phyloP scores from a whole-genome alignment of 495 filamentous ascomycete species.

The Penicillium psychrofluorescens region DNA sequence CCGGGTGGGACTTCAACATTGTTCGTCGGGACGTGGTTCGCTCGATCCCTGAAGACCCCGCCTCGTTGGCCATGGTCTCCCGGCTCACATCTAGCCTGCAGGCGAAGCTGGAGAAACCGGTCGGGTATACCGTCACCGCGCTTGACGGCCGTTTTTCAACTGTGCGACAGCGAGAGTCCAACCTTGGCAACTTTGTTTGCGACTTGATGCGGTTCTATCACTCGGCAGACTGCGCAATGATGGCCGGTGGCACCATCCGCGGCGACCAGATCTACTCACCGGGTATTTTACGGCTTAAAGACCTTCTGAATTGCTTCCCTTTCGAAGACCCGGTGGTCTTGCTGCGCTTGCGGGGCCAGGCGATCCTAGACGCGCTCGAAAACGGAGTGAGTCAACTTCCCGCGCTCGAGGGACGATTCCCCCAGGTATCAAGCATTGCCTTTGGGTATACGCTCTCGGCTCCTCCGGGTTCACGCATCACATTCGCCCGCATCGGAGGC shows the following conservation, averaged over 20 bases:
- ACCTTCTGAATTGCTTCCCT: constrained; percentile 76
- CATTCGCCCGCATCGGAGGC: constrained; percentile 51
- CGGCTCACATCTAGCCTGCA: constrained; percentile 63
- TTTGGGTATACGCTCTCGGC: constrained; percentile 59
- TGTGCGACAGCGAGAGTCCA: constrained; percentile 67
- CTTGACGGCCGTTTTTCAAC: constrained; percentile 83
- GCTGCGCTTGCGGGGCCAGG: constrained; percentile 57
- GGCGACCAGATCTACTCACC: constrained; percentile 85
- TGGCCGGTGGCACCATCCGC: constrained; percentile 83
- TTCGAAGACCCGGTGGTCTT: constrained; percentile 89
- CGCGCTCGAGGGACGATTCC: constrained; percentile 65
- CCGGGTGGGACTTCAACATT: constrained; percentile 72
- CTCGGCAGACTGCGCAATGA: constrained; percentile 68
- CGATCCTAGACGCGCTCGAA: constrained; percentile 68
- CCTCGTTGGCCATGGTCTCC: constrained; percentile 50
- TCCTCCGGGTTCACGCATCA: constrained; percentile 54
- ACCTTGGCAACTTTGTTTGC: constrained; percentile 82
- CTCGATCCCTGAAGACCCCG: constrained; percentile 53
- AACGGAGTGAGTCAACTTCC: constrained; percentile 75
- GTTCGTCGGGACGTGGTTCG: constrained; percentile 62
- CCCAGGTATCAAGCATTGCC: constrained; percentile 75
- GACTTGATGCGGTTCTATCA: constrained; percentile 86
- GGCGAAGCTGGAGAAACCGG: constrained; percentile 69
- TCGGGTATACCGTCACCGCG: constrained; percentile 72
- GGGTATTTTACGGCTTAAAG: constrained; percentile 66